phyloP scores from a whole-genome alignment of 345 rosid species.

The Barbarea vulgaris region DNA sequence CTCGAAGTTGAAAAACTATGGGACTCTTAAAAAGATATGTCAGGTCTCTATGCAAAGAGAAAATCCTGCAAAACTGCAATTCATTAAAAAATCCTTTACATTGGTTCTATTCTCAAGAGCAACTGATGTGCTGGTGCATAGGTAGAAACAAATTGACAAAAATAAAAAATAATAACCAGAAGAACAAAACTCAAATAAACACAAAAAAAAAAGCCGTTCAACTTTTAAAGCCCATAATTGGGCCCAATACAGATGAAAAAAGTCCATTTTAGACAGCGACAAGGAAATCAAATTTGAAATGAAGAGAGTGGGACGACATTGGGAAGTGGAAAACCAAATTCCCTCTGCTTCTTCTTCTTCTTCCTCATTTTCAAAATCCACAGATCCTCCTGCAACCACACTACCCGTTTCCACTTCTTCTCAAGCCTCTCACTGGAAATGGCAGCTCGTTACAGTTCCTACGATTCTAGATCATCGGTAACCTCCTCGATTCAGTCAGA shows the following conservation, averaged over 20 bases:
- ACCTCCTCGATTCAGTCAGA: conserved; percentile 60
- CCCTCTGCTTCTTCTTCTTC: conserved; percentile 37
- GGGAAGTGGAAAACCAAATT: conserved; percentile 7
- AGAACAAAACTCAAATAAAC: conserved; percentile 3
- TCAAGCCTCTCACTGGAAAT: conserved; percentile 18
- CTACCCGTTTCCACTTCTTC: not conserved
- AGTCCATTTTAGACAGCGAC: not conserved
- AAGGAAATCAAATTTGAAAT: conserved; percentile 30
- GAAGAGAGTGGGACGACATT: conserved; percentile 23
- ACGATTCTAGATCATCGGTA: conserved; percentile 71
- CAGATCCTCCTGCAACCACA: conserved; percentile 6
- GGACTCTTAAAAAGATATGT: not conserved
- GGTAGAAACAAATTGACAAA: not conserved
- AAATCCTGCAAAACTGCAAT: not conserved
- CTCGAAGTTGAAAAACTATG: conserved; percentile 9
- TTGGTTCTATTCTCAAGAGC: not conserved
- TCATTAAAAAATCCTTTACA: not conserved
- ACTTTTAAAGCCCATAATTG: not conserved
- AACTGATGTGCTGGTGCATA: not conserved
- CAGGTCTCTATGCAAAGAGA: no score
- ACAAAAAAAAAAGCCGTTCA: not conserved
- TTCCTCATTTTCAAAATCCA: conserved; percentile 25
- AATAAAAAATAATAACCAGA: not conserved
- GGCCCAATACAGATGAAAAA: not conserved
- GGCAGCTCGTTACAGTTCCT: conserved; percentile 81